These are phyloP conservation scores for Tolypocladium tropicale DNA, from an alignment of 2,329 filamentous ascomycete genomes.

Conservation along the genomic window DNA sequence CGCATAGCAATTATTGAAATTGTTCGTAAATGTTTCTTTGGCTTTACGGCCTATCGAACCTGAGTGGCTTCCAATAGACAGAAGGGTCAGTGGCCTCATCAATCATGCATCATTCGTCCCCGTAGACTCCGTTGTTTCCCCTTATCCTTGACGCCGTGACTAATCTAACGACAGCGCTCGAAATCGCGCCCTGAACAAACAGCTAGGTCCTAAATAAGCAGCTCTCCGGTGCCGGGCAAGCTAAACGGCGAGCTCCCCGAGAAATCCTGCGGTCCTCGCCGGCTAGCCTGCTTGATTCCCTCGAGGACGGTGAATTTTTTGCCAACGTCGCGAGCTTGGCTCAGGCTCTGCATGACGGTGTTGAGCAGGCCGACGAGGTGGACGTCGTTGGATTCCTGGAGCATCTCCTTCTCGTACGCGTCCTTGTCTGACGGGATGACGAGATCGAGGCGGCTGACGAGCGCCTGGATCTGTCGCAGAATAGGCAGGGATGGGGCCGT, in stretches of 20 bases:
- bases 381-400: slow-evolving; percentile 77
- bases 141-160: neutral
- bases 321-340: slow-evolving; percentile 61
- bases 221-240: slow-evolving; percentile 17
- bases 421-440: slow-evolving; percentile 60
- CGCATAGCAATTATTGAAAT: neutral
- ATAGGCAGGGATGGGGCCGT: slow-evolving; percentile 55
- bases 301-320: slow-evolving; percentile 61
- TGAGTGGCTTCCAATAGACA: no score
- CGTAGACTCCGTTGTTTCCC: neutral
- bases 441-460: slow-evolving; percentile 74
- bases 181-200: neutral
- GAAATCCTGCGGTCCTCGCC: slow-evolving; percentile 11
- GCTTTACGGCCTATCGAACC: neutral
- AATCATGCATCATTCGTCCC: neutral
- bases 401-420: slow-evolving; percentile 58
- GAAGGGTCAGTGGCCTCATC: neutral
- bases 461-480: slow-evolving; percentile 78
- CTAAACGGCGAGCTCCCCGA: slow-evolving; percentile 12
- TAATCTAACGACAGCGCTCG: neutral
- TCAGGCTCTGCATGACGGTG: slow-evolving; percentile 61
- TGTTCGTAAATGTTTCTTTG: neutral
- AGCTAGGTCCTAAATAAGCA: slow-evolving; percentile 14
- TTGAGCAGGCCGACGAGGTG: slow-evolving; percentile 67
- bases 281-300: slow-evolving; percentile 12